These are phyloP conservation scores for Mangifera indica DNA, from an alignment of 345 rosid genomes.

Conservation along the genomic window DNA sequence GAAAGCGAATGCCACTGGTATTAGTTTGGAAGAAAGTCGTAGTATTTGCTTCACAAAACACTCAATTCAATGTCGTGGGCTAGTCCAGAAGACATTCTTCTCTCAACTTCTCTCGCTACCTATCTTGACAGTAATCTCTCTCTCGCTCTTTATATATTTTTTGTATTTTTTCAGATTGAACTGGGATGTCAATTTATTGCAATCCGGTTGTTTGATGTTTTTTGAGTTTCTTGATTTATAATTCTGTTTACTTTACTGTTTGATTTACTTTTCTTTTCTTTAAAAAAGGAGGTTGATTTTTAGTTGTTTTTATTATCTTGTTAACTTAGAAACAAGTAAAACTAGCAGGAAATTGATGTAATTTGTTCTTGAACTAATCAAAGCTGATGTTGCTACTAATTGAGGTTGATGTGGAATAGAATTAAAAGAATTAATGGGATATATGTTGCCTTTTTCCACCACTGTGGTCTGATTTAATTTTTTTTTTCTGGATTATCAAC, in stretches of 20 bases:
- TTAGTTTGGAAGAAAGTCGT: conserved; percentile 15
- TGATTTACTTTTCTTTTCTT: conserved; percentile 18
- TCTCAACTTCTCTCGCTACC: conserved; percentile 74
- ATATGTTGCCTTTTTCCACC: neutral
- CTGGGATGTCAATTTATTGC: conserved; percentile 6
- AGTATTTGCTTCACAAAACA: conserved; percentile 13
- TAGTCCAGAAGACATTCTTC: conserved; percentile 69
- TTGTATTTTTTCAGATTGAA: neutral
- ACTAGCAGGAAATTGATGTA: neutral
- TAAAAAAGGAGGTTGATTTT: neutral
- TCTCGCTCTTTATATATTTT: neutral
- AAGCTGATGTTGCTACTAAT: neutral
- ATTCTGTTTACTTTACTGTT: conserved; percentile 20
- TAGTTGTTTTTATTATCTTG: neutral
- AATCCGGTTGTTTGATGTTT: conserved; percentile 10
- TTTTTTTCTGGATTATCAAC: neutral
- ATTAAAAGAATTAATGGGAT: neutral
- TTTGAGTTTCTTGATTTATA: neutral
- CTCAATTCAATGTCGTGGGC: conserved; percentile 66
- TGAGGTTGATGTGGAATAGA: neutral
- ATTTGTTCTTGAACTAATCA: neutral
- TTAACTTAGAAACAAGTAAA: neutral
- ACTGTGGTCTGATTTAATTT: neutral
- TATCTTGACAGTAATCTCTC: conserved; percentile 62
- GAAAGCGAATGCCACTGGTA: conserved; percentile 19